A percentile compares a stretch with the other conserved stretches of the same genome.
phyloP scores from a whole-genome alignment of 805 yeast species.

The Zygotorulaspora danielsina region DNA sequence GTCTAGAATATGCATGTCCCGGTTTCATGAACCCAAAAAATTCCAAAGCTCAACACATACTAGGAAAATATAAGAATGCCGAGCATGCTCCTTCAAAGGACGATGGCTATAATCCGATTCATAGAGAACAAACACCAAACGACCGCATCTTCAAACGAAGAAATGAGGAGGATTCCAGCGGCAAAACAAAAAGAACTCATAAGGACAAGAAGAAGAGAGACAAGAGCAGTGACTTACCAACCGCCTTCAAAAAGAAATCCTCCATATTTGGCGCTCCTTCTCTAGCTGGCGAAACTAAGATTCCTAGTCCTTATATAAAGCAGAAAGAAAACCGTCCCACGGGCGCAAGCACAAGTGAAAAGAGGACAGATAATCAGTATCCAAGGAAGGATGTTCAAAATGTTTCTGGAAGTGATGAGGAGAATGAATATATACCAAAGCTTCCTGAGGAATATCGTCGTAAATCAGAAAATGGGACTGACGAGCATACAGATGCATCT shows the following conservation, averaged over 20 bases:
- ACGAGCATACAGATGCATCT: background rate
- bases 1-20: conserved; percentile 27
- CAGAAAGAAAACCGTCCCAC: conserved; percentile 10
- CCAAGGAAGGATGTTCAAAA: conserved; percentile 5
- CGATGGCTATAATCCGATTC: conserved; percentile 13
- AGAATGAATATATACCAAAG: background rate
- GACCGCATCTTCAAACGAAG: conserved; percentile 6
- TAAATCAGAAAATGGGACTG: background rate
- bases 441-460: background rate
- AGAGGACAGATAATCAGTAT: conserved; percentile 5
- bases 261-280: conserved; percentile 32
- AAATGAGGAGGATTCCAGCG: conserved; percentile 4
- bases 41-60: conserved; percentile 14
- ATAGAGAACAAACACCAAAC: conserved; percentile 8
- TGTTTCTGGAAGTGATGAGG: conserved; percentile 9
- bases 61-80: conserved; percentile 13
- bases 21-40: conserved; percentile 27
- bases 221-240: conserved; percentile 9
- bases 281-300: conserved; percentile 9
- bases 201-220: conserved; percentile 5
- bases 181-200: conserved; percentile 2
- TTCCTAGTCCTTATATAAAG: conserved; percentile 15
- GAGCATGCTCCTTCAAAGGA: conserved; percentile 8
- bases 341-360: background rate
- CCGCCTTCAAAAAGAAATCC: conserved; percentile 30